A percentile compares a stretch with the other conserved stretches of the same genome.
Conservation (phyloP, 2,329 filamentous ascomycete species). For the Calonectria multiphialidica region DNA sequence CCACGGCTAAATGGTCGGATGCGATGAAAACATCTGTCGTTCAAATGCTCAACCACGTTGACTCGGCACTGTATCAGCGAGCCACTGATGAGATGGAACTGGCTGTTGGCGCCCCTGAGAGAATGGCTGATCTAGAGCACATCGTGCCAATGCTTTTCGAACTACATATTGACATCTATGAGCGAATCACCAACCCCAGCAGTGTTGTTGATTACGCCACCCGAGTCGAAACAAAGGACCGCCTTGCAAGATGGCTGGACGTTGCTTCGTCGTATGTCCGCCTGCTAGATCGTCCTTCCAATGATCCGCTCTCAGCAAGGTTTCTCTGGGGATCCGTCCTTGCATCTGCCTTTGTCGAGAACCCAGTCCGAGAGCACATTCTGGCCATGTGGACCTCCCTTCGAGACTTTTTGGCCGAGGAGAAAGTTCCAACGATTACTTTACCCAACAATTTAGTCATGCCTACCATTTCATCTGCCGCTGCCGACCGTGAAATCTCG, state of each 20-base stretch:
- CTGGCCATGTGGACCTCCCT: constrained; percentile 70
- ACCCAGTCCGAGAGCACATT: constrained; percentile 67
- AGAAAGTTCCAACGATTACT: constrained; percentile 60
- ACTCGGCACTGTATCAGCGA: constrained; percentile 64
- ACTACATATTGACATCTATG: constrained; percentile 71
- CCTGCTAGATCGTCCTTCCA: constrained; percentile 47
- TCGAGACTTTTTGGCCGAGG: constrained; percentile 61
- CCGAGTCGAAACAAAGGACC: constrained; percentile 61
- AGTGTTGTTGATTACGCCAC: constrained; percentile 64
- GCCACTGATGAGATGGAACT: constrained; percentile 57
- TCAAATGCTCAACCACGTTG: constrained; percentile 66
- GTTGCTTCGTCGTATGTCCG: constrained; percentile 61
- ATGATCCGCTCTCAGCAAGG: constrained; percentile 60
- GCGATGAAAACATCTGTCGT: constrained; percentile 68
- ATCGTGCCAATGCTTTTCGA: constrained; percentile 72
- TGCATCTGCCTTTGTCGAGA: constrained; percentile 63
- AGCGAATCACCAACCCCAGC: constrained; percentile 68
- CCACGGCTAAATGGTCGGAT: constrained; percentile 68
- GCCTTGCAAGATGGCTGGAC: constrained; percentile 65
- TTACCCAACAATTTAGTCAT: constrained; percentile 91
- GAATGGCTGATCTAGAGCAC: constrained; percentile 51
- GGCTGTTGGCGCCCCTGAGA: constrained; percentile 36
- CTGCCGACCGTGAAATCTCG: constrained; percentile 90
- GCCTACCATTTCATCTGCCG: constrained; percentile 85
- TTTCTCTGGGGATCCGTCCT: constrained; percentile 71